Evolutionary conservation across 805 yeast species (phyloP).

Genomic region (Suhomyces pyralidae): DNA sequence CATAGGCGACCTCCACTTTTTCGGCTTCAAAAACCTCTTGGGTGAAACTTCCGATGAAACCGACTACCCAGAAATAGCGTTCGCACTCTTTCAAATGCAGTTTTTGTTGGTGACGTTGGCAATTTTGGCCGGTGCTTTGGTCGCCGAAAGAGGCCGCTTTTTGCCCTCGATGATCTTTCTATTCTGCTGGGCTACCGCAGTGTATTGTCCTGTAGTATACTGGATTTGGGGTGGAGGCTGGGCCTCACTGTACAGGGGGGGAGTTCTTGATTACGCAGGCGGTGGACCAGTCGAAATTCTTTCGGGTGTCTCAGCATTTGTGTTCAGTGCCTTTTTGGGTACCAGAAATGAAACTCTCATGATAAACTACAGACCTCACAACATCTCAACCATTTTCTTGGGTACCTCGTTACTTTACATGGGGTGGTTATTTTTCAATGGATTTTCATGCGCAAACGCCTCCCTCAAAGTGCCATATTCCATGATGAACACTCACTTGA

Average conservation of each 20-base stretch:
- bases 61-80: conserved; percentile 77
- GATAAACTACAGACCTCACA: conserved; percentile 92
- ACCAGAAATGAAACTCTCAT: conserved; percentile 70
- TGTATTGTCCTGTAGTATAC: conserved; percentile 90
- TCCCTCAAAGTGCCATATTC: conserved; percentile 83
- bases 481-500: conserved; percentile 84
- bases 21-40: conserved; percentile 77
- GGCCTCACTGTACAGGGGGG: conserved; percentile 76
- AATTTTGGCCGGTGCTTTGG: conserved; percentile 82
- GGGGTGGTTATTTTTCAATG: conserved; percentile 96
- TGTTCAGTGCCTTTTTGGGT: conserved; percentile 76
- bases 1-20: conserved; percentile 81
- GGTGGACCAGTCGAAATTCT: conserved; percentile 96
- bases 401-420: conserved; percentile 88
- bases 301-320: conserved; percentile 89
- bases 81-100: conserved; percentile 86
- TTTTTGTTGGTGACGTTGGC: conserved; percentile 89
- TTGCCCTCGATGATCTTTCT: conserved; percentile 79
- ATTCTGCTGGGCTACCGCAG: conserved; percentile 87
- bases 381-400: conserved; percentile 83
- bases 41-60: conserved; percentile 32
- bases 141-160: conserved; percentile 88
- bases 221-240: conserved; percentile 98
- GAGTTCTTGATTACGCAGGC: conserved; percentile 94
- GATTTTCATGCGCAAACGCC: conserved; percentile 83